Evolutionary conservation across 192 early-diverging fungal genomes (phyloP).

Genomic region (Rhizophagus clarus): DNA sequence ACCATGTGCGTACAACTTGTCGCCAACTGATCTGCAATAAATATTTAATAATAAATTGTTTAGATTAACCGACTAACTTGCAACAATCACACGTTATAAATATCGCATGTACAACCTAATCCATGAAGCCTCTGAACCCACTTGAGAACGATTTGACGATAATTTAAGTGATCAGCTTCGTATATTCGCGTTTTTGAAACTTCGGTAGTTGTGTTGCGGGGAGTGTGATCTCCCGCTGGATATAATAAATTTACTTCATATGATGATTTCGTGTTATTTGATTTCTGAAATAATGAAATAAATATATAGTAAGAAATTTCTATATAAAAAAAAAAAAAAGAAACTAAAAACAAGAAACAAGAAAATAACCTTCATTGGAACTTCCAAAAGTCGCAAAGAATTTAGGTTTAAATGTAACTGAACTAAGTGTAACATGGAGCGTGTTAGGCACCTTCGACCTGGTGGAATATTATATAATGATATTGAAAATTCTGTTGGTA

Average conservation of each 20-base stretch:
- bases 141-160: conserved; percentile 24
- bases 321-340: background rate
- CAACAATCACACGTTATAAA: background rate
- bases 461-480: conserved; percentile 32
- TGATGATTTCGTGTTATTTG: conserved; percentile 21
- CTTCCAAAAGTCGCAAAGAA: conserved; percentile 19
- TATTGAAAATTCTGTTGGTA: conserved; percentile 9
- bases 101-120: conserved; percentile 8
- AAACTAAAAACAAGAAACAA: background rate
- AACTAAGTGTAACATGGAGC: conserved; percentile 31
- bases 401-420: conserved; percentile 27
- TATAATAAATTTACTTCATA: conserved; percentile 29
- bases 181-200: background rate
- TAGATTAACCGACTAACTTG: background rate
- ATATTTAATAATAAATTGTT: background rate
- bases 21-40: background rate
- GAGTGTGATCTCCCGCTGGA: conserved; percentile 7
- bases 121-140: conserved; percentile 14
- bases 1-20: conserved; percentile 26
- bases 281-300: background rate
- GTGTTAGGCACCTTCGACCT: background rate
- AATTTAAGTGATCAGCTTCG: conserved; percentile 7
- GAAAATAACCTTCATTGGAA: conserved; percentile 37
- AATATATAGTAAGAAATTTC: background rate
- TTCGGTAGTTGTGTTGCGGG: background rate